Percentiles rank a stretch among this genome's conserved stretches.
Evolutionary conservation across 371 early-diverging fungal species (phyloP).

Genomic region (Phascolomyces articulosus): DNA sequence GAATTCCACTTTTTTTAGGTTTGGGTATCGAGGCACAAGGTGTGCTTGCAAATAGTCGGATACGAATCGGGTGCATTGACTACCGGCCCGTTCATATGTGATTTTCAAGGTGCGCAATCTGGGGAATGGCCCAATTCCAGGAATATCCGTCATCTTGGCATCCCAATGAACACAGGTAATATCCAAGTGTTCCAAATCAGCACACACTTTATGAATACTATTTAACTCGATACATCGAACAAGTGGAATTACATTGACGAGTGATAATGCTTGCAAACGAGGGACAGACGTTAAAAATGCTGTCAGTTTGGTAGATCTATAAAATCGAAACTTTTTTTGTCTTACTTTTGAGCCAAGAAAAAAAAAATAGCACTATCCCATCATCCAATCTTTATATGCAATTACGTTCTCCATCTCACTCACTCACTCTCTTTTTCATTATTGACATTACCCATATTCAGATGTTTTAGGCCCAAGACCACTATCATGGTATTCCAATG

Average conservation of each 20-base stretch:
- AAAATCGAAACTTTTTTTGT: too few species aligned
- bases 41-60: neutral
- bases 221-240: neutral
- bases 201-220: neutral
- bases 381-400: too few species aligned
- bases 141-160: neutral
- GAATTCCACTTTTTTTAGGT: neutral
- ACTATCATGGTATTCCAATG: neutral
- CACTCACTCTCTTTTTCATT: too few species aligned
- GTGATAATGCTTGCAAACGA: neutral
- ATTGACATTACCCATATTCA: neutral
- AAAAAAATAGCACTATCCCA: too few species aligned
- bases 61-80: neutral
- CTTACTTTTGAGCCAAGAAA: too few species aligned
- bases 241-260: neutral
- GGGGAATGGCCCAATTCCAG: neutral
- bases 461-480: neutral
- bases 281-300: neutral
- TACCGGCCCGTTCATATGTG: neutral
- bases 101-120: neutral
- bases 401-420: too few species aligned
- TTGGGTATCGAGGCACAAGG: neutral
- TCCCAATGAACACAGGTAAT: neutral
- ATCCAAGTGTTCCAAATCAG: neutral
- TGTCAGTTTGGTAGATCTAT: neutral